A percentile compares a stretch with the other conserved stretches of the same genome.
phyloP scores from a whole-genome alignment of 306 rosid genomes.

The Inga leiocalycina region DNA sequence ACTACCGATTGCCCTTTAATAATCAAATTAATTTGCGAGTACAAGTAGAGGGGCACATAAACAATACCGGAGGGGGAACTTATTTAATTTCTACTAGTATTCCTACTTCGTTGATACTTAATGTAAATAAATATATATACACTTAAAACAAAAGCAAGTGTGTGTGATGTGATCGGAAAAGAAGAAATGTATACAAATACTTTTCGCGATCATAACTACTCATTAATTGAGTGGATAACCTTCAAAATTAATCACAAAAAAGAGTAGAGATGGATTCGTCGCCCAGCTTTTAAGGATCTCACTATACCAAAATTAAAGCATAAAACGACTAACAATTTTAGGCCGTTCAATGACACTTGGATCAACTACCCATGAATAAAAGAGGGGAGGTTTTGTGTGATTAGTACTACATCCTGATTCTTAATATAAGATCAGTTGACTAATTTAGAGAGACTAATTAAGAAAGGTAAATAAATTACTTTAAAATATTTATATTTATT shows the following conservation, averaged over 20 bases:
- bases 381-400: background rate
- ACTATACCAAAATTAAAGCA: background rate
- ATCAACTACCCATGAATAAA: conserved; percentile 28
- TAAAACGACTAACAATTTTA: background rate
- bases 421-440: too few species aligned
- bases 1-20: conserved; percentile 27
- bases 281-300: background rate
- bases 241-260: background rate
- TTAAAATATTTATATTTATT: too few species aligned
- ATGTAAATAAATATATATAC: too few species aligned
- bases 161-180: background rate
- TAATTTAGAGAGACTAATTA: too few species aligned
- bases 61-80: background rate
- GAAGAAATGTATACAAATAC: background rate
- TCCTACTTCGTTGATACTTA: background rate
- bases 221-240: background rate
- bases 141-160: background rate
- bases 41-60: conserved; percentile 30
- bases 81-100: background rate
- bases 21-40: conserved; percentile 29
- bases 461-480: too few species aligned
- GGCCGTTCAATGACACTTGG: background rate
- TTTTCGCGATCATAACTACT: background rate
- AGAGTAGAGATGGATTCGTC: background rate
- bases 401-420: background rate